phyloP scores from a whole-genome alignment of 768 basidiomycete genomes.

The Peribolospora baueri region DNA sequence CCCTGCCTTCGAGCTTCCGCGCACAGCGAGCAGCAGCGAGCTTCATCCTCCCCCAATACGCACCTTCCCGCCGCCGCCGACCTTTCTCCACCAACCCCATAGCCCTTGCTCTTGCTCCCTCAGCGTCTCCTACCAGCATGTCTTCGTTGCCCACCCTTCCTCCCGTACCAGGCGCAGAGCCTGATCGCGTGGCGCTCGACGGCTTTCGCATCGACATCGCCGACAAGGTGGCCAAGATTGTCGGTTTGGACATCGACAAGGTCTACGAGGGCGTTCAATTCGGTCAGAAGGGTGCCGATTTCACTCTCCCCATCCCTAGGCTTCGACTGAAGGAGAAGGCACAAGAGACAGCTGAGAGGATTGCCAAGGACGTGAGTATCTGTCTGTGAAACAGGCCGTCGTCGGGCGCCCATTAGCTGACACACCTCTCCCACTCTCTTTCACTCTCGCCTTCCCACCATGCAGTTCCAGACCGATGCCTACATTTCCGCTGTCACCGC shows the following conservation, averaged over 20 bases:
- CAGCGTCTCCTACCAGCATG: background rate
- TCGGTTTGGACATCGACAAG: conserved; percentile 32
- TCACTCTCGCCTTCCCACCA: background rate
- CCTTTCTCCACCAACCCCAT: no score
- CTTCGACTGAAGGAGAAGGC: conserved; percentile 66
- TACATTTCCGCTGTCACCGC: conserved; percentile 45
- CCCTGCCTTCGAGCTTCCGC: no score
- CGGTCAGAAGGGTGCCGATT: conserved; percentile 83
- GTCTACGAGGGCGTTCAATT: conserved; percentile 67
- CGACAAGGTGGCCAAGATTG: conserved; percentile 29
- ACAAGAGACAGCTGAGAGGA: conserved; percentile 47
- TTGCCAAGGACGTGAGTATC: conserved; percentile 41
- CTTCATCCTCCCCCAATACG: no score
- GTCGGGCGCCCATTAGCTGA: background rate
- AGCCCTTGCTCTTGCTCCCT: no score
- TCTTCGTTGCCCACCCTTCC: conserved; percentile 10
- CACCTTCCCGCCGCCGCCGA: no score
- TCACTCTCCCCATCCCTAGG: conserved; percentile 72
- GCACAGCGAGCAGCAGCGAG: no score
- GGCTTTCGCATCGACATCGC: conserved; percentile 63
- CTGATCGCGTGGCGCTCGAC: conserved; percentile 43
- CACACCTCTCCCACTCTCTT: background rate
- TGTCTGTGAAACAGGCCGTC: background rate
- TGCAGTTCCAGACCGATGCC: conserved; percentile 60
- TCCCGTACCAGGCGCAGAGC: conserved; percentile 30